Percentiles rank a stretch among this genome's conserved stretches.
Evolutionary conservation across 768 basidiomycete species (phyloP).

Genomic region (Leccinum arenicola): DNA sequence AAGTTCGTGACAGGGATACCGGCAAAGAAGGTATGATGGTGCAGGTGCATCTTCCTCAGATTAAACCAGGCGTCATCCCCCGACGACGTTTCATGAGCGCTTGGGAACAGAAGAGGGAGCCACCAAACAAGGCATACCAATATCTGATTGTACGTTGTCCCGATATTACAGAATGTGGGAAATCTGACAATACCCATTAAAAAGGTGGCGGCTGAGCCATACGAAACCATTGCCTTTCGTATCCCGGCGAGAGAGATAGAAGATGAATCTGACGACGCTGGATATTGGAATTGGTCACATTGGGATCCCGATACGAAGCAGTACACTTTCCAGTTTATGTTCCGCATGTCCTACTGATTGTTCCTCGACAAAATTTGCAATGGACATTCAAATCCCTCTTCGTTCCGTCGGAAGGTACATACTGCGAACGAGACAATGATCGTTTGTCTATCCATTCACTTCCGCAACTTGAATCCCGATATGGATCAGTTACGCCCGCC

Average conservation of each 20-base stretch:
- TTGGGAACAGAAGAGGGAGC: constrained; percentile 95
- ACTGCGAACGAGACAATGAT: not conserved
- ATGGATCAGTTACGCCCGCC: constrained; percentile 11
- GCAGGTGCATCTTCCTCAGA: constrained; percentile 93
- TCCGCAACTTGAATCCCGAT: not conserved
- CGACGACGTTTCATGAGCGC: constrained; percentile 93
- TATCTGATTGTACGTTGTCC: constrained; percentile 82
- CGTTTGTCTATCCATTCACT: not conserved
- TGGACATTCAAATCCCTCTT: constrained; percentile 1
- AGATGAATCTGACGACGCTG: constrained; percentile 87
- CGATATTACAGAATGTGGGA: constrained; percentile 8
- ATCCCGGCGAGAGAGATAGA: constrained; percentile 97
- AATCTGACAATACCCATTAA: constrained; percentile 26
- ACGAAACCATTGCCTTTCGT: constrained; percentile 99
- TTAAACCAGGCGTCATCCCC: constrained; percentile 81
- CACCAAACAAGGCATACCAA: constrained; percentile 94
- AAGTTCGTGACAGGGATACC: constrained; percentile 87
- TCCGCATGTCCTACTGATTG: constrained; percentile 51
- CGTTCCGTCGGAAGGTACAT: constrained; percentile 3
- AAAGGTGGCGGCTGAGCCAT: constrained; percentile 98
- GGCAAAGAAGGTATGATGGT: constrained; percentile 97
- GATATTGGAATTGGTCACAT: constrained; percentile 96
- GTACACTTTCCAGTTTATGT: constrained; percentile 98
- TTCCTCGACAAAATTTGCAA: constrained; percentile 9
- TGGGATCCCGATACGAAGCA: constrained; percentile 99